Conservation (phyloP, 345 rosid genomes). For the Lagerstroemia speciosa region DNA sequence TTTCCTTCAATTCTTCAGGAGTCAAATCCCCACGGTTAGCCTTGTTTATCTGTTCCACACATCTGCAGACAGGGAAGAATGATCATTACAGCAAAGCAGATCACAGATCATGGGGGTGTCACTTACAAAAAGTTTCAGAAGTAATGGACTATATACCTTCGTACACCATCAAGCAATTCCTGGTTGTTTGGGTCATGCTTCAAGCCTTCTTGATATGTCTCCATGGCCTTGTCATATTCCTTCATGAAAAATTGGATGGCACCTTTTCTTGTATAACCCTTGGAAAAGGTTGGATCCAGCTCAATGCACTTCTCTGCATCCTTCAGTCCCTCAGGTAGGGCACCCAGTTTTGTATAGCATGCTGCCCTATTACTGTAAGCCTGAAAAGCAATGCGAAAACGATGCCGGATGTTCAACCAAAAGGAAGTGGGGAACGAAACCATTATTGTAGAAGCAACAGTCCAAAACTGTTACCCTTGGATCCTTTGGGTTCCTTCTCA, state of each 20-base stretch:
- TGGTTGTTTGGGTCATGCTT: slow-evolving; percentile 80
- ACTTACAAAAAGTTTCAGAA: neutral
- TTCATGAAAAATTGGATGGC: slow-evolving; percentile 95
- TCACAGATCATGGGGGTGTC: neutral
- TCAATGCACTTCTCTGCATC: slow-evolving; percentile 97
- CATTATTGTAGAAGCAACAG: neutral
- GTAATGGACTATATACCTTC: slow-evolving; percentile 37
- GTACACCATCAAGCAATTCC: slow-evolving; percentile 79
- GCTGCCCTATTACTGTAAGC: slow-evolving; percentile 97
- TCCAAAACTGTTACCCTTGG: slow-evolving; percentile 36
- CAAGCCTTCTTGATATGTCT: slow-evolving; percentile 83
- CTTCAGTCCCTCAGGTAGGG: slow-evolving; percentile 91
- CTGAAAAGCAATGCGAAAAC: slow-evolving; percentile 22
- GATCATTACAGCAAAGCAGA: neutral
- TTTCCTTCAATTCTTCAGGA: slow-evolving; percentile 90
- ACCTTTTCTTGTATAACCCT: slow-evolving; percentile 94
- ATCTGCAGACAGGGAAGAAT: slow-evolving; percentile 28
- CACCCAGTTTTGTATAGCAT: slow-evolving; percentile 86
- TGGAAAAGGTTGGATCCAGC: slow-evolving; percentile 86
- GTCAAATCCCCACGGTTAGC: slow-evolving; percentile 92
- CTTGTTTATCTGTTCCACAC: slow-evolving; percentile 77
- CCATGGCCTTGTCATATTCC: slow-evolving; percentile 91
- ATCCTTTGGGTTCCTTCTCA: slow-evolving; percentile 80
- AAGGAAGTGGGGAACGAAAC: neutral
- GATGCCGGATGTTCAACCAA: neutral